A percentile compares a stretch with the other conserved stretches of the same genome.
Evolutionary conservation across 2,329 filamentous ascomycete genomes (phyloP).

Genomic region (Colletotrichum sp.): DNA sequence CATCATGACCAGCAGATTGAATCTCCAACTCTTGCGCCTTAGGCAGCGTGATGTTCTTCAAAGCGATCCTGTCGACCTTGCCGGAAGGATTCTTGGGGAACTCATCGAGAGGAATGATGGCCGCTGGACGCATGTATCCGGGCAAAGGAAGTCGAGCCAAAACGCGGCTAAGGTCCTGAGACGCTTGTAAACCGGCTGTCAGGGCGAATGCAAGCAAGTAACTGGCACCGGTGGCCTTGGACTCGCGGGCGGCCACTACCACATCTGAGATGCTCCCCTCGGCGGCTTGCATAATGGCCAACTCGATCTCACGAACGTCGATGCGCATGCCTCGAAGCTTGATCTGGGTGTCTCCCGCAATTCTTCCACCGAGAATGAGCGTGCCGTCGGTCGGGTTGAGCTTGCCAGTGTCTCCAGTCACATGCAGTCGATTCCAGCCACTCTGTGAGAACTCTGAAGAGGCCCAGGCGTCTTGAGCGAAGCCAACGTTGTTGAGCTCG

Average conservation of each 20-base stretch:
- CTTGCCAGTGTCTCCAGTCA: background rate
- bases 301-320: conserved; percentile 44
- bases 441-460: background rate
- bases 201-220: background rate
- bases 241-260: conserved; percentile 23
- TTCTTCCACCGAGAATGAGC: conserved; percentile 34
- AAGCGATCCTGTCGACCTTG: conserved; percentile 37
- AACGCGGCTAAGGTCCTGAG: background rate
- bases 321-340: conserved; percentile 37
- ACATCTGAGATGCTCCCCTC: conserved; percentile 21
- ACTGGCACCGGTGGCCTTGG: background rate
- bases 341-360: conserved; percentile 41
- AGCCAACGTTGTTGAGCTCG: background rate
- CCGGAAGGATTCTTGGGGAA: conserved; percentile 32
- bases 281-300: conserved; percentile 22
- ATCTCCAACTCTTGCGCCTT: background rate
- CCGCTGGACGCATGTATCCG: conserved; percentile 37
- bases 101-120: conserved; percentile 27
- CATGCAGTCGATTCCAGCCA: background rate
- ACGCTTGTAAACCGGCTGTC: background rate
- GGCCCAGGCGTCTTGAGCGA: background rate
- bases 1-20: background rate
- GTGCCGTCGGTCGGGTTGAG: background rate
- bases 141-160: background rate
- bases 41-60: conserved; percentile 28